phyloP scores from a whole-genome alignment of 23 red algal species.

The Porphyridium purpureum region DNA sequence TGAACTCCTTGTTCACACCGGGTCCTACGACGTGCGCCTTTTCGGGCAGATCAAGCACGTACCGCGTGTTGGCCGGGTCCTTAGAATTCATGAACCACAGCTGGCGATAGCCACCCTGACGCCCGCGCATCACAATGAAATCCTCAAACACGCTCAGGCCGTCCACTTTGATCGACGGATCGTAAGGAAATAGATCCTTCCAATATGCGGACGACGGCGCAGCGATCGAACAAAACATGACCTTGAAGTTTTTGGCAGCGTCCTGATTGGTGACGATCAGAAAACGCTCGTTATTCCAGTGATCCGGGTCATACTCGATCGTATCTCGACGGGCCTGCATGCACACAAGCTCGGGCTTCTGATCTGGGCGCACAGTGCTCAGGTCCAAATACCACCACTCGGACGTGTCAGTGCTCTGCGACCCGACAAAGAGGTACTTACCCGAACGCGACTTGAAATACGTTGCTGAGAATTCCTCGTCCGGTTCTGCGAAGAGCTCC shows the following conservation, averaged over 20 bases:
- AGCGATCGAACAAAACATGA: conserved; percentile 5
- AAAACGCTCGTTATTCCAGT: no score
- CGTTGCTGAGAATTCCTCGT: background rate
- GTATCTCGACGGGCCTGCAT: no score
- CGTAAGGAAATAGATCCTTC: conserved; percentile 30
- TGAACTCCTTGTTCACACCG: conserved; percentile 16
- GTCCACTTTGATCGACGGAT: conserved; percentile 23
- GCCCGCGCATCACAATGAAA: conserved; percentile 21
- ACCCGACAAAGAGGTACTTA: conserved; percentile 29
- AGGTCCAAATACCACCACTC: conserved; percentile 50
- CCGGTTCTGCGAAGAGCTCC: background rate
- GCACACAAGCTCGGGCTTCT: no score
- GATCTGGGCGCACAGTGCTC: conserved; percentile 2
- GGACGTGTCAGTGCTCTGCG: conserved; percentile 19
- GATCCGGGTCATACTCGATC: no score
- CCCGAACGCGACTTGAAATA: background rate
- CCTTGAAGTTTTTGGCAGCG: conserved; percentile 56
- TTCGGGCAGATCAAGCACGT: conserved; percentile 14
- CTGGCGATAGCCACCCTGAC: conserved; percentile 18
- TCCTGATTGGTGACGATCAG: conserved; percentile 25
- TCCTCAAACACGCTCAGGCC: conserved; percentile 22
- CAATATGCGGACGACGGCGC: conserved; percentile 9
- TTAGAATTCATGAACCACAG: conserved; percentile 12
- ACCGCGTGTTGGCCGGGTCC: conserved; percentile 2
- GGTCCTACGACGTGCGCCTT: conserved; percentile 17